phyloP scores from a whole-genome alignment of 2,329 filamentous ascomycete genomes.

The Aspergillus clavatus region DNA sequence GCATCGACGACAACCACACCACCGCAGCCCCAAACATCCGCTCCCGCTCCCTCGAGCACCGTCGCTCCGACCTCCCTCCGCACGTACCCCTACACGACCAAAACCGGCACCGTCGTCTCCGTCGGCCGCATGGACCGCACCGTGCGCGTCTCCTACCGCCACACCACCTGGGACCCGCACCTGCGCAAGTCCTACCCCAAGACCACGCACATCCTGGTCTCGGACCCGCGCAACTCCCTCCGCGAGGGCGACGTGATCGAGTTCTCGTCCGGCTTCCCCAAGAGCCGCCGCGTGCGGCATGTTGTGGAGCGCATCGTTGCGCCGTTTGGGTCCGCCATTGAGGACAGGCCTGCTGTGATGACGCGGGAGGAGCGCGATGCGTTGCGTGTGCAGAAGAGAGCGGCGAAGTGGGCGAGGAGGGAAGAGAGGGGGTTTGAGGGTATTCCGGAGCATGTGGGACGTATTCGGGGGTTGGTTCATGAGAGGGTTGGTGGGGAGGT shows the following conservation, averaged over 20 bases:
- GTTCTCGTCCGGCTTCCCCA: slow-evolving; percentile 38
- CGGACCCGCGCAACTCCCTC: slow-evolving; percentile 39
- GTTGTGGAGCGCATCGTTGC: slow-evolving; percentile 42
- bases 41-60: slow-evolving; percentile 1
- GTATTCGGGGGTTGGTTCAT: slow-evolving; percentile 28
- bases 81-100: slow-evolving; percentile 32
- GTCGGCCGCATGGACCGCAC: slow-evolving; percentile 41
- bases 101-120: slow-evolving; percentile 38
- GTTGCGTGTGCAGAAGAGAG: slow-evolving; percentile 26
- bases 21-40: slow-evolving; percentile 10
- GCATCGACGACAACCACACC: slow-evolving; percentile 7
- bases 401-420: slow-evolving; percentile 29
- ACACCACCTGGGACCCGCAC: slow-evolving; percentile 33
- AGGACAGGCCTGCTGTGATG: slow-evolving; percentile 34
- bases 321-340: slow-evolving; percentile 35
- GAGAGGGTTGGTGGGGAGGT: slow-evolving; percentile 11
- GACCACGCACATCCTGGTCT: slow-evolving; percentile 31
- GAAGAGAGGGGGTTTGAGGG: slow-evolving; percentile 23
- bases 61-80: slow-evolving; percentile 28
- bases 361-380: slow-evolving; percentile 33
- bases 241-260: slow-evolving; percentile 43
- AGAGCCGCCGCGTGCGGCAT: slow-evolving; percentile 36
- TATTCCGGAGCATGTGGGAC: slow-evolving; percentile 23
- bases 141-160: slow-evolving; percentile 34
- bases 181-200: slow-evolving; percentile 37